Percentiles rank a stretch among this genome's conserved stretches.
phyloP scores from a whole-genome alignment of 2,329 filamentous ascomycete species.

The Colletotrichum sp. region DNA sequence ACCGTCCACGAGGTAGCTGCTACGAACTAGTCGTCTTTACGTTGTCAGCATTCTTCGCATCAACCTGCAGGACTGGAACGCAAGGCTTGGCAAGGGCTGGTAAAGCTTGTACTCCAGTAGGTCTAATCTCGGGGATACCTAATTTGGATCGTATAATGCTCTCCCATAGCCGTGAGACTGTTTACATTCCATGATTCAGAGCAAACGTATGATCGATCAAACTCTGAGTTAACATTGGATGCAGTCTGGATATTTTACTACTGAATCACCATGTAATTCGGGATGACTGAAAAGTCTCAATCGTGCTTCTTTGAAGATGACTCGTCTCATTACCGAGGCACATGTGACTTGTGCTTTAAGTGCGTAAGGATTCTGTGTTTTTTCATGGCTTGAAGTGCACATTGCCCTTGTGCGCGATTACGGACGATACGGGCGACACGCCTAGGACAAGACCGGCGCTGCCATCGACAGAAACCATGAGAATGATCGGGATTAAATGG shows the following conservation, averaged over 20 bases:
- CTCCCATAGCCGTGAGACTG: neutral
- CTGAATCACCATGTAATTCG: neutral
- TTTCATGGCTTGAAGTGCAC: neutral
- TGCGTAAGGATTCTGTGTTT: neutral
- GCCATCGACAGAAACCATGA: neutral
- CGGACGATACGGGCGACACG: neutral
- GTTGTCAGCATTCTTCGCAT: neutral
- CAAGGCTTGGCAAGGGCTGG: constrained; percentile 15
- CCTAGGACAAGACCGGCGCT: neutral
- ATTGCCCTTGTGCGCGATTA: neutral
- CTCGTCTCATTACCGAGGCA: neutral
- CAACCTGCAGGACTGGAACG: constrained; percentile 30
- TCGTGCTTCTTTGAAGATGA: neutral
- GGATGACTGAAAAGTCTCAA: neutral
- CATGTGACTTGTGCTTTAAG: neutral
- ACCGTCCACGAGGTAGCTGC: constrained; percentile 37
- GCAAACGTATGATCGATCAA: neutral
- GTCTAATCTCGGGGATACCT: constrained; percentile 34
- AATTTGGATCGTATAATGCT: constrained; percentile 34
- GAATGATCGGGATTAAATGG: neutral
- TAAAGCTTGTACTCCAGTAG: constrained; percentile 4
- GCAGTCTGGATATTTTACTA: neutral
- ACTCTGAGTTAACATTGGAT: neutral
- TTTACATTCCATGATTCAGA: neutral
- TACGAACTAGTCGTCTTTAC: neutral